Evolutionary conservation across 2,329 filamentous ascomycete species (phyloP), one percentile per base, ranked within the genome.

Genomic region (Fusarium circinatum): DNA sequence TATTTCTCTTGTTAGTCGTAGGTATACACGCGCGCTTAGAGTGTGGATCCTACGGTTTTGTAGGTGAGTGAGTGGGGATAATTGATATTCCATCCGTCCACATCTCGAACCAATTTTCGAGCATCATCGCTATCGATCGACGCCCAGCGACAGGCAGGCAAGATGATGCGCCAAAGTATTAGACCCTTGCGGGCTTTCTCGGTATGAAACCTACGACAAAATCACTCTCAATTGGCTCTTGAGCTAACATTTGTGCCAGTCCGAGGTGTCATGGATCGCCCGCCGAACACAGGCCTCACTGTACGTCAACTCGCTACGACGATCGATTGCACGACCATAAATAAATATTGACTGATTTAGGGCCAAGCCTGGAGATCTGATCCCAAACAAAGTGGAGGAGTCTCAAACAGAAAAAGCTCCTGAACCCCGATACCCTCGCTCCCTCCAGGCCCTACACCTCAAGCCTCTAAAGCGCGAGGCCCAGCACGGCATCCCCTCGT

Each of bases 401-500:
- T 17, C 70, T 3, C 39, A 42, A 20, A 17, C 58, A 68, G 55
- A 62, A 30, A 18, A 26, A 58, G 65, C 82, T 61, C 62, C 55
- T 34, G 41, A 64, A 62, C 70, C 82, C 14, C 92, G 94, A 73
- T 86, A 93, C 44, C 95, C 95, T 42, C 90, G 94, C 78, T 90
- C 92, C 71, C 90, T 98, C 36, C 93, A 97, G 85, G 94, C 96
- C 42, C 86, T 97, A 49, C 96, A 97, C 83, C 89, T 98, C 56
- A 90, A 92, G 72, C 96, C 96, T 22, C 87, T 98, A 58, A 94
- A 93, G 78, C 92, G 93, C 72, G 86, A 90, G 80, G 87, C 93
- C 51, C 83, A 91, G 79, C 91, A 94, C 80, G 94, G 94, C 58
- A 89, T 98, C 41, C 95, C 95, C 18, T 91, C 93, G 17, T 97